phyloP scores from a whole-genome alignment of 768 basidiomycete species.

The Mycena rosella region DNA sequence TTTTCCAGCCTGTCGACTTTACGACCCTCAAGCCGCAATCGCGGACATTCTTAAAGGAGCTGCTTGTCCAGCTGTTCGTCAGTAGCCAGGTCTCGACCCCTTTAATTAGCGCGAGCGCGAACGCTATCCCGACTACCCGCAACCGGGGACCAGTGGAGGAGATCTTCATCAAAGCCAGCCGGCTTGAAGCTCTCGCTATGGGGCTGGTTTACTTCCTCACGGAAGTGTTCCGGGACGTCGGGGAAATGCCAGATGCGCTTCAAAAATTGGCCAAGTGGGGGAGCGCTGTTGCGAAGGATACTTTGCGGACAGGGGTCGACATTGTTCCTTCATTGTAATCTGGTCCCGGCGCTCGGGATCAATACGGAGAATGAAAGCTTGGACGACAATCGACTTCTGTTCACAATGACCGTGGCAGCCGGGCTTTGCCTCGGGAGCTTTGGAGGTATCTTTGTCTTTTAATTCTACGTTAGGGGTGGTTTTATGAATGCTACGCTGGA shows the following conservation, averaged over 20 bases:
- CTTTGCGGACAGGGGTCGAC: conserved; percentile 74
- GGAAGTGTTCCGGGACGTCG: conserved; percentile 51
- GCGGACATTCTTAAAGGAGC: conserved; percentile 73
- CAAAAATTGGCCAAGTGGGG: conserved; percentile 75
- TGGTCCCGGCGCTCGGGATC: neutral
- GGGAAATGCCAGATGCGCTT: conserved; percentile 50
- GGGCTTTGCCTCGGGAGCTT: no score
- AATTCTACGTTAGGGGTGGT: conserved; percentile 3
- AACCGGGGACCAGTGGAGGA: conserved; percentile 78
- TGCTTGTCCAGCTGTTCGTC: conserved; percentile 78
- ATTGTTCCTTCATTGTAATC: conserved; percentile 49
- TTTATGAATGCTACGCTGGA: conserved; percentile 81
- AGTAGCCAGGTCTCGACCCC: conserved; percentile 84
- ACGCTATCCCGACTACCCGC: conserved; percentile 55
- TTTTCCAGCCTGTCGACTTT: conserved; percentile 90
- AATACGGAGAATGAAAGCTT: neutral
- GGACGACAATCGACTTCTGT: neutral
- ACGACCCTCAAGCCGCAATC: conserved; percentile 75
- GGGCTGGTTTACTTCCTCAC: conserved; percentile 83
- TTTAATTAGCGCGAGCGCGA: conserved; percentile 56
- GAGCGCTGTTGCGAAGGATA: conserved; percentile 73
- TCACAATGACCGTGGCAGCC: no score
- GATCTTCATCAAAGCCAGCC: conserved; percentile 81
- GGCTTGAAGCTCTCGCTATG: conserved; percentile 74
- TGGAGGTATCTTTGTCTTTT: neutral